These are phyloP conservation scores for Yarrowia sp. DNA, from an alignment of 805 yeast genomes.

Conservation along the genomic window DNA sequence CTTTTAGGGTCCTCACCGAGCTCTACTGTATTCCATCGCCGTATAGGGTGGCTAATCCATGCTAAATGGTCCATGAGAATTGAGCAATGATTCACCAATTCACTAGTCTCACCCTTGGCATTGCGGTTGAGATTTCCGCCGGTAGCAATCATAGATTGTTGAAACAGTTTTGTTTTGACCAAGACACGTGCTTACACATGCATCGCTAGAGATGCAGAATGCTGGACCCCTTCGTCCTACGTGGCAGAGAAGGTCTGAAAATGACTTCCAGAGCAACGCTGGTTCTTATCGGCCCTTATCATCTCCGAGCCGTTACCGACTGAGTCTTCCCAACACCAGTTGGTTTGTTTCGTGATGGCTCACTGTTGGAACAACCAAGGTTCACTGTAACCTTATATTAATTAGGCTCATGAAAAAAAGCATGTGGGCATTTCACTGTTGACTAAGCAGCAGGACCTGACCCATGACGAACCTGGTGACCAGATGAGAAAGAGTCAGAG, in stretches of 20 bases:
- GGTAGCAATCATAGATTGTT: slow-evolving; percentile 18
- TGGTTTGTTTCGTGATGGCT: slow-evolving; percentile 1
- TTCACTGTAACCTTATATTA: background rate
- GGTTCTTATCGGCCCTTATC: background rate
- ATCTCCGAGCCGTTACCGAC: slow-evolving; percentile 10
- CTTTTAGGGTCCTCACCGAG: background rate
- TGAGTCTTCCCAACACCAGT: background rate
- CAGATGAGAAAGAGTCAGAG: background rate
- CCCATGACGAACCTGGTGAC: background rate
- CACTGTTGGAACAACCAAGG: slow-evolving; percentile 3
- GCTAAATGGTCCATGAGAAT: background rate
- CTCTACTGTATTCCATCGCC: background rate
- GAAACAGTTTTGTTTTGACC: background rate
- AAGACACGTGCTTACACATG: slow-evolving; percentile 22
- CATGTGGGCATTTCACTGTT: slow-evolving; percentile 6
- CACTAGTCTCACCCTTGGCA: background rate
- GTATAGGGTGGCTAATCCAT: no score
- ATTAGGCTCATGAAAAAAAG: slow-evolving; percentile 7
- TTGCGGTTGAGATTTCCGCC: background rate
- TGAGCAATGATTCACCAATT: background rate
- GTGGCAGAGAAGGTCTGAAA: background rate
- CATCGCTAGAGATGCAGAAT: background rate
- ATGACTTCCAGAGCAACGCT: background rate
- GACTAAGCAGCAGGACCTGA: slow-evolving; percentile 5
- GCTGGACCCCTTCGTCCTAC: background rate